Base-by-base conservation (phyloP, 768 basidiomycete species). In the Serendipita sp. region DNA sequence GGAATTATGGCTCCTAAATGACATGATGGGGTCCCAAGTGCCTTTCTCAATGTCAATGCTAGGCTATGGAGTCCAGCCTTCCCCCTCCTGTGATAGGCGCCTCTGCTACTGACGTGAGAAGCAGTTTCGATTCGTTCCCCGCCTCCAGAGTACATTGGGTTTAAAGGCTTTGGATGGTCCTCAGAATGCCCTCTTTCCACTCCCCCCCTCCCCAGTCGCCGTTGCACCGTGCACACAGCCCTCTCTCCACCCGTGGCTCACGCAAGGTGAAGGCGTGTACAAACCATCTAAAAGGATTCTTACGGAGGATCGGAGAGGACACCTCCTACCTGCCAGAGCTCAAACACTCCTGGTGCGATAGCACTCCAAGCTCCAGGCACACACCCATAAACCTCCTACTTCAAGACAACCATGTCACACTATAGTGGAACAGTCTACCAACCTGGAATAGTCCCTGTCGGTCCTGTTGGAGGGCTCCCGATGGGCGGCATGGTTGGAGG, bases 371-470 rank as follows among this genome's bases (percentile, higher is more conserved):
- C n/a, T 51, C 48, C 5, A 51, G 30, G 7, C 48, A n/a, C n/a
- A 7, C 18, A 13, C 45, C 48, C 7, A 51, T 32, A 51, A 51
- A 8, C n/a, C n/a, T 51, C n/a, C n/a, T 8, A 51, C 48, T 16
- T 11, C 28, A 60, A n/a, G 10, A 23, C 56, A 52, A 52, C 1
- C 28, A 60, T 60, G 56, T 60, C 56, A 23, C 35, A 60, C n/a
- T 60, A 60, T n/a, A 60, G 56, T 60, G 48, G 48, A 51, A 8
- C 48, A n/a, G n/a, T 32, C 7, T 51, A 51, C 48, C 56, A 60
- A 35, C 56, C 56, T 4, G 30, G 30, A 8, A 41, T 41, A 13
- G 41, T 41, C 13, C 23, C 23, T 23, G 30, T 54, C 16, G 32
- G 16, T 15, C 56, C 56, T 11, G 36, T 60, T 32, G 56, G 56